Evolutionary conservation across 768 basidiomycete genomes (phyloP), one percentile per base, ranked within the genome.

Genomic region (Sutorius australiensis): DNA sequence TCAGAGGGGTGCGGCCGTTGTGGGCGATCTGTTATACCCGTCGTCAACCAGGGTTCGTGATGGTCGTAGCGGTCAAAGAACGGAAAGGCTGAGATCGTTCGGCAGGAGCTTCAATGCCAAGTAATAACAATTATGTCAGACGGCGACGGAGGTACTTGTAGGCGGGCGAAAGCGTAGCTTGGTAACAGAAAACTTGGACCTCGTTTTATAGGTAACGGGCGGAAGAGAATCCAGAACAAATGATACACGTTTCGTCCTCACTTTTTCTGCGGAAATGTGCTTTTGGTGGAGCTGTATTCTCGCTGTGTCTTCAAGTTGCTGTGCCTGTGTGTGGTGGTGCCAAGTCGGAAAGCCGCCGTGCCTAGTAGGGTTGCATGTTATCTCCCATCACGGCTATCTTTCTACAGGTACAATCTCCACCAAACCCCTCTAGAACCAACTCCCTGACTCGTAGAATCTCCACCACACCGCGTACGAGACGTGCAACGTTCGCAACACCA

Each of bases 91-190:
- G 17, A 30, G 17, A 30, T 39, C 14, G 4, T 38, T 40, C 48
- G 38, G 54, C 48, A 58, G 59, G 59, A 36, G 50, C 19, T 13
- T 45, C 45, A 38, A 38, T 33, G 46, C 19, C 13, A 48, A 53
- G 34, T 50, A 41, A 24, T 41, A 17, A 19, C 7, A 39, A 50
- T 63, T 64, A 63, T 46, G 63, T 64, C 58, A 66, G 21, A 16
- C 21, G 24, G 24, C 24, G 24, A 24, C 24, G 24, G 24, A 24
- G 24, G 24, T 24, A 24, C n/a, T n/a, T 24, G 24, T 24, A 24
- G 24, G 24, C 24, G 24, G 24, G 24, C 24, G 24, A 24, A 24
- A 24, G 4, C 24, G 24, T 24, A 24, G 24, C 24, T 24, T 24
- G 24, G 24, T 24, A 24, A 24, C 24, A 24, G 24, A 24, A 24